Conservation (phyloP, 495 filamentous ascomycete species). For the Amniculicola lignicola region DNA sequence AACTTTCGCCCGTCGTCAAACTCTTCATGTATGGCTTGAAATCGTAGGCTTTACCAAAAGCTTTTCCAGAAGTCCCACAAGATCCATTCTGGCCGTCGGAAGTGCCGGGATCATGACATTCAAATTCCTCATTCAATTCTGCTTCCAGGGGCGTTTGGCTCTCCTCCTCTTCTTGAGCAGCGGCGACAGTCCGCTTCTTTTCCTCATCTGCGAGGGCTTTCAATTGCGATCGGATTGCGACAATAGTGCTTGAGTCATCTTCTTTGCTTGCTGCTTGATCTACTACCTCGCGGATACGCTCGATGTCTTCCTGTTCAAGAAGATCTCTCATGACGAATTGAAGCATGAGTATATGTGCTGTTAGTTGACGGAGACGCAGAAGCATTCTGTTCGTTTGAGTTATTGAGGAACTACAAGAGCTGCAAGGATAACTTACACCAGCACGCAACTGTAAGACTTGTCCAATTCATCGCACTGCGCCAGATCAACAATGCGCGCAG, state of each 20-base stretch:
- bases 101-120: not conserved
- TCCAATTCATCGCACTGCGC: constrained; percentile 29
- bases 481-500: constrained; percentile 43
- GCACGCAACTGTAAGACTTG: constrained; percentile 36
- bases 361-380: constrained; percentile 52
- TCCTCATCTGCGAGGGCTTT: constrained; percentile 6
- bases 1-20: constrained; percentile 35
- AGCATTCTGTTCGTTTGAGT: constrained; percentile 39
- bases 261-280: not conserved
- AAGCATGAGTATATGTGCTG: constrained; percentile 50
- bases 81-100: not conserved
- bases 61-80: constrained; percentile 18
- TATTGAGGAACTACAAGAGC: not conserved
- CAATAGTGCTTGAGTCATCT: constrained; percentile 11
- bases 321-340: constrained; percentile 48
- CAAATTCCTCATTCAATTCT: constrained; percentile 1
- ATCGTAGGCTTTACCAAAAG: constrained; percentile 25
- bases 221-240: constrained; percentile 34
- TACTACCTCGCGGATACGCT: constrained; percentile 35
- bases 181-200: constrained; percentile 10
- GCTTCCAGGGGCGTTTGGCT: not conserved
- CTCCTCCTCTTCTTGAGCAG: not conserved
- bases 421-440: constrained; percentile 24
- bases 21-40: constrained; percentile 39
- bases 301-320: constrained; percentile 45